Percentiles rank a stretch among this genome's conserved stretches.
Evolutionary conservation across 176 grass and related monocot genomes (phyloP).

Genomic region (Melocanna baccifera): DNA sequence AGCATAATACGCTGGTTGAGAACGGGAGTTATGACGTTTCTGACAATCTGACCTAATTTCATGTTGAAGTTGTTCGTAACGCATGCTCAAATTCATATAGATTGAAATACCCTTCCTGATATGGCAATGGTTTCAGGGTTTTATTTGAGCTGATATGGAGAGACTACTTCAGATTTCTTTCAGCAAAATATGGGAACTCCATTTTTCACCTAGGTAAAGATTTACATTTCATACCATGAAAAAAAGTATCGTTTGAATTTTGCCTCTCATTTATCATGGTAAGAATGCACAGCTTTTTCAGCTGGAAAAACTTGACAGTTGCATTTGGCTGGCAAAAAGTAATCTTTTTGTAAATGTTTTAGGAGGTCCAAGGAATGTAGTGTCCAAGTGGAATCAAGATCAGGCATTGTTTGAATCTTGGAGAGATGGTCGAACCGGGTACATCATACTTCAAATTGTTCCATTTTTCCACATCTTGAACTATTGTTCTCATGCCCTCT

Average conservation of each 20-base stretch:
- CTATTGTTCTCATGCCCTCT: background rate
- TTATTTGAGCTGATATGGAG: constrained; percentile 99
- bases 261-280: background rate
- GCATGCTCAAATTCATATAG: background rate
- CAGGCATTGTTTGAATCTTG: constrained; percentile 64
- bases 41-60: background rate
- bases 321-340: background rate
- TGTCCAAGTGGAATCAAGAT: constrained; percentile 70
- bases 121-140: constrained; percentile 57
- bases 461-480: background rate
- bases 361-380: constrained; percentile 83
- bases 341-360: constrained; percentile 8
- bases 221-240: background rate
- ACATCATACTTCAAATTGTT: background rate
- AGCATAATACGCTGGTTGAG: background rate
- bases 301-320: background rate
- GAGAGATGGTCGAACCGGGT: constrained; percentile 85
- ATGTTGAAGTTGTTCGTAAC: constrained; percentile 7
- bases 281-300: background rate
- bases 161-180: constrained; percentile 95
- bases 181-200: constrained; percentile 78
- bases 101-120: background rate
- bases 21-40: background rate
- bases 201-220: constrained; percentile 87
- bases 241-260: background rate